Conservation (phyloP, 179 eudicot genomes). For the Spinacia oleracea region DNA sequence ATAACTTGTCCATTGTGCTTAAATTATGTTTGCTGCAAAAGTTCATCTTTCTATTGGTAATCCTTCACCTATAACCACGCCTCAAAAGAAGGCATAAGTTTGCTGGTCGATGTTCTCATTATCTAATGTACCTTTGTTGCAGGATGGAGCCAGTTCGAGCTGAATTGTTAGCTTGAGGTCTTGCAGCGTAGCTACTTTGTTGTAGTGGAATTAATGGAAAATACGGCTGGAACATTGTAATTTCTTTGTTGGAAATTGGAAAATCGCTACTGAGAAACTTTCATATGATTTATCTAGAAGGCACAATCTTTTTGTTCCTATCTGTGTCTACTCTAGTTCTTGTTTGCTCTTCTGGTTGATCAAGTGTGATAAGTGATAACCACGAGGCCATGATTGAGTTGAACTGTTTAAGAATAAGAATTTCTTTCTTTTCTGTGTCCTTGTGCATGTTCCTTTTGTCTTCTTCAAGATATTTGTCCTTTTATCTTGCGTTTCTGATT, state of each 20-base stretch:
- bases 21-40: not conserved
- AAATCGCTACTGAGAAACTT: not conserved
- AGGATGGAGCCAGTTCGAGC: slow-evolving; percentile 31
- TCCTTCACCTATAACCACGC: not conserved
- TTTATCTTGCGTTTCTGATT: not conserved
- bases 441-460: not conserved
- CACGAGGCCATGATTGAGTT: not conserved
- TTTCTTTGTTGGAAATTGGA: not conserved
- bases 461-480: not conserved
- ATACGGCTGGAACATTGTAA: not conserved
- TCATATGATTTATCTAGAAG: slow-evolving; percentile 1
- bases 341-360: not conserved
- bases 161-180: slow-evolving; percentile 18
- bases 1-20: not conserved
- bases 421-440: not conserved
- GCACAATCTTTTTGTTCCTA: not conserved
- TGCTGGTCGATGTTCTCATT: not conserved
- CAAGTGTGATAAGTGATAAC: not conserved
- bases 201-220: not conserved
- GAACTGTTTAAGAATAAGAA: slow-evolving; percentile 4
- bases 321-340: not conserved
- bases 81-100: not conserved
- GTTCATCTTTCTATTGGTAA: not conserved
- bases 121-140: not conserved
- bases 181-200: slow-evolving; percentile 4